Evolutionary conservation across 352 stramenopile genomes (phyloP).

Genomic region (Pythium monospermum): DNA sequence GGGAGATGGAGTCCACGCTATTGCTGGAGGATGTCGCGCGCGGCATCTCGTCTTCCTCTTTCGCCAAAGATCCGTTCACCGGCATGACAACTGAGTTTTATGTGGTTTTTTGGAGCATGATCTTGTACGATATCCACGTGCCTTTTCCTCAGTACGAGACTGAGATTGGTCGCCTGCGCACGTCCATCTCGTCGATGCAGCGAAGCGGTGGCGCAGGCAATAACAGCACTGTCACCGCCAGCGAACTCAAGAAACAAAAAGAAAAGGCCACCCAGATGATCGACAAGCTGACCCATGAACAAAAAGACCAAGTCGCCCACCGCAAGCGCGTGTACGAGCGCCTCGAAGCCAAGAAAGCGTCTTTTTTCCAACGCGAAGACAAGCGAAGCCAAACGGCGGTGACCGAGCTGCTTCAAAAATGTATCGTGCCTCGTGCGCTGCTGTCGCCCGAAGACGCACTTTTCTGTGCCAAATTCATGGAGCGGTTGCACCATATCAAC

Average conservation of each 20-base stretch:
- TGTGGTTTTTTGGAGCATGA: slow-evolving; percentile 82
- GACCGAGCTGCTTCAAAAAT: slow-evolving; percentile 73
- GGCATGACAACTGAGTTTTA: slow-evolving; percentile 77
- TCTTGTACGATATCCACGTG: slow-evolving; percentile 84
- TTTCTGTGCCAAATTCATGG: slow-evolving; percentile 84
- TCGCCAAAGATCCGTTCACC: slow-evolving; percentile 41
- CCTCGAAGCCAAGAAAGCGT: slow-evolving; percentile 62
- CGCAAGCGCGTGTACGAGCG: slow-evolving; percentile 80
- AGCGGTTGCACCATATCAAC: slow-evolving; percentile 66
- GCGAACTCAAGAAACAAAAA: slow-evolving; percentile 78
- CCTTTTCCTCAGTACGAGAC: slow-evolving; percentile 82
- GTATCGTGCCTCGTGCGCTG: slow-evolving; percentile 68
- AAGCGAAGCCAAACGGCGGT: slow-evolving; percentile 40
- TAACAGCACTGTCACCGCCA: slow-evolving; percentile 31
- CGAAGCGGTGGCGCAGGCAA: too few relatives aligned
- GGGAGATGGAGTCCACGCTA: slow-evolving; percentile 61
- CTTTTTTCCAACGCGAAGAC: slow-evolving; percentile 52
- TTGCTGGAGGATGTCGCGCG: slow-evolving; percentile 55
- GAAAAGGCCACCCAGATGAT: slow-evolving; percentile 76
- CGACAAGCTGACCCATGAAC: slow-evolving; percentile 77
- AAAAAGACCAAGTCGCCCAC: slow-evolving; percentile 82
- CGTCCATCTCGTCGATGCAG: slow-evolving; percentile 47
- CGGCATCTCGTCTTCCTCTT: slow-evolving; percentile 28
- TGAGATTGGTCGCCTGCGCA: slow-evolving; percentile 71
- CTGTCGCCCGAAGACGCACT: slow-evolving; percentile 82